Evolutionary conservation across 2,329 filamentous ascomycete genomes (phyloP), one percentile per base, ranked within the genome.

Genomic region (Dactylellina cionopaga): DNA sequence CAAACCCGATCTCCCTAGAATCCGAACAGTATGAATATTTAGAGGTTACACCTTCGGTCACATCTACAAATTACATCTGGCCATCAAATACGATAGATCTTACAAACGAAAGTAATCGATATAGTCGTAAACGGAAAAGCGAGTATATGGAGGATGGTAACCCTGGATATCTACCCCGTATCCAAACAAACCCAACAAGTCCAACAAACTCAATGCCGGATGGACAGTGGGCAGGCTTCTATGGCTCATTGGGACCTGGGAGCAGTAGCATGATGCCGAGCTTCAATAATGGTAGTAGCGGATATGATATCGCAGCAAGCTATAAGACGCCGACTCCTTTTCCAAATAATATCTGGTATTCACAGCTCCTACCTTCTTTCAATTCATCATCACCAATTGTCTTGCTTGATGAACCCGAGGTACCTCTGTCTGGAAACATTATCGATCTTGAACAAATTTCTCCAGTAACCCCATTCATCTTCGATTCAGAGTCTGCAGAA

Each of bases 1-100:
- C 17, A 17, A 55, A 55, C 29, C 59, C 47, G 9, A 64, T 47
- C 7, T 5, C 47, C 6, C 59, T 55, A 7, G 37, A 27, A 9
- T 37, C 47, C 19, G 47, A 64, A 13, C 24, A 64, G 11, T 24
- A 39, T 24, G 29, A 27, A 7, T 46, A 46, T 22, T 27, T 35
- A 15, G 29, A 5, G 15, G 29, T 35, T 5, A 7, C 11, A 19
- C 25, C 3, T 2, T 13, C 19, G 11, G 7, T n/a, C n/a, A n/a
- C 49, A 3, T 7, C 47, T n/a, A 43, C 44, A n/a, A 41, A 31
- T 39, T 39, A 39, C 19, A 17, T 27, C 1, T 46, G 13, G 19
- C 4, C 27, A 22, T 22, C 22, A 7, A 13, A 11, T 31, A 11
- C 19, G 5, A 43, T 39, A 33, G 29, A 46, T 55, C 31, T 37